Conservation (phyloP, 441 rosid species). For the Erodium texanum region DNA sequence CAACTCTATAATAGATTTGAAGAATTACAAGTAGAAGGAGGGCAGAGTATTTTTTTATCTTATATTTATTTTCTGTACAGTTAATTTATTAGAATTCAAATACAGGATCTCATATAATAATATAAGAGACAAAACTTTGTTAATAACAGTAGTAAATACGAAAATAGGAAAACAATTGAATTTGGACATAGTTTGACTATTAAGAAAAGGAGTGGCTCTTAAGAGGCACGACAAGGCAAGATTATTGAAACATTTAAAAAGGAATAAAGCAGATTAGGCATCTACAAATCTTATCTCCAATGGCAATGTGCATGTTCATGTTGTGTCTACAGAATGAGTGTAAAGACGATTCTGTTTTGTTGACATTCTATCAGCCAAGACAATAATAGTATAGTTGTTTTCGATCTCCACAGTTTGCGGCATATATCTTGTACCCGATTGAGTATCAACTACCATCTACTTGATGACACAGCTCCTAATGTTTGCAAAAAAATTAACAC, state of each 20-base stretch:
- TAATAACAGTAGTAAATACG: too few species aligned
- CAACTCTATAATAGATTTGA: too few species aligned
- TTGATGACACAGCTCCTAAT: too few species aligned
- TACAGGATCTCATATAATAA: too few species aligned
- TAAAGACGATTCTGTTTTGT: neutral
- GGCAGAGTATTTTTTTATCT: too few species aligned
- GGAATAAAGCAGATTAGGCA: neutral
- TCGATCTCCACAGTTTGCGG: neutral
- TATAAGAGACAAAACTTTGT: too few species aligned
- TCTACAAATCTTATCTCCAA: neutral
- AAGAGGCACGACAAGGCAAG: conserved; percentile 6
- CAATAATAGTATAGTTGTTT: neutral
- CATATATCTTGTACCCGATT: neutral
- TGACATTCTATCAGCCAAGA: neutral
- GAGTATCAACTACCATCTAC: too few species aligned
- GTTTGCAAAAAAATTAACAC: too few species aligned
- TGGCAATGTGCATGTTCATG: neutral
- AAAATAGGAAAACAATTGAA: neutral
- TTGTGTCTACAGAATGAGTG: neutral
- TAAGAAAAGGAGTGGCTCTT: conserved; percentile 6
- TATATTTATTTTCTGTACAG: too few species aligned
- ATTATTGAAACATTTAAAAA: neutral
- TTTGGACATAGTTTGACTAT: neutral
- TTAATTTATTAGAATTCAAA: too few species aligned
- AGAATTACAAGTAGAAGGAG: too few species aligned